These are phyloP conservation scores for Artemisia argyi DNA, from an alignment of 129 eudicot genomes.

Conservation along the genomic window DNA sequence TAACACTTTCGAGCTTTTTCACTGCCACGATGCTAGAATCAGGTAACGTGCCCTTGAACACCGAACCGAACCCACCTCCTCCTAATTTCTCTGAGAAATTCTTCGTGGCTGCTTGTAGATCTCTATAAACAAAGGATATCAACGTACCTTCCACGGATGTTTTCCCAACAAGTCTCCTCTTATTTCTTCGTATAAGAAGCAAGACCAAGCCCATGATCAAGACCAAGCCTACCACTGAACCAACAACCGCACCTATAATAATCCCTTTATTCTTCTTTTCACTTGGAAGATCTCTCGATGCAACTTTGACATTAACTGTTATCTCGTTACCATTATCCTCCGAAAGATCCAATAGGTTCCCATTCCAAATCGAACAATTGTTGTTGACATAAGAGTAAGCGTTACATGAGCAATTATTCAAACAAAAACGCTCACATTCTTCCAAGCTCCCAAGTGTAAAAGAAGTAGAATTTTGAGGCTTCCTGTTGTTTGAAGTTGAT, in stretches of 20 bases:
- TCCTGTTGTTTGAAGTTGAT: not conserved
- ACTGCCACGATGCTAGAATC: slow-evolving; percentile 64
- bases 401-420: slow-evolving; percentile 48
- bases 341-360: slow-evolving; percentile 36
- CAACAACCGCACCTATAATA: slow-evolving; percentile 38
- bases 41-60: slow-evolving; percentile 47
- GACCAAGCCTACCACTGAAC: slow-evolving; percentile 31
- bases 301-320: slow-evolving; percentile 39
- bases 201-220: slow-evolving; percentile 31
- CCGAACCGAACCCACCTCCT: slow-evolving; percentile 64
- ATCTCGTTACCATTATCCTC: slow-evolving; percentile 35
- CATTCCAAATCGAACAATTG: slow-evolving; percentile 40
- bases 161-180: slow-evolving; percentile 12
- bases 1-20: slow-evolving; percentile 59
- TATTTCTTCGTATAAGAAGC: slow-evolving; percentile 22
- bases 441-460: slow-evolving; percentile 17
- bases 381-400: slow-evolving; percentile 47
- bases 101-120: slow-evolving; percentile 52
- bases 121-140: slow-evolving; percentile 50
- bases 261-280: slow-evolving; percentile 20
- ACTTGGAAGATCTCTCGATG: slow-evolving; percentile 40
- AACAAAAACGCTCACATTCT: slow-evolving; percentile 48
- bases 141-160: slow-evolving; percentile 45
- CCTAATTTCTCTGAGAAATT: slow-evolving; percentile 55
- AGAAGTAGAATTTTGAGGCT: slow-evolving; percentile 22